Conservation (phyloP, 1,139 yeast species). For the Geotrichum carabidarum region DNA sequence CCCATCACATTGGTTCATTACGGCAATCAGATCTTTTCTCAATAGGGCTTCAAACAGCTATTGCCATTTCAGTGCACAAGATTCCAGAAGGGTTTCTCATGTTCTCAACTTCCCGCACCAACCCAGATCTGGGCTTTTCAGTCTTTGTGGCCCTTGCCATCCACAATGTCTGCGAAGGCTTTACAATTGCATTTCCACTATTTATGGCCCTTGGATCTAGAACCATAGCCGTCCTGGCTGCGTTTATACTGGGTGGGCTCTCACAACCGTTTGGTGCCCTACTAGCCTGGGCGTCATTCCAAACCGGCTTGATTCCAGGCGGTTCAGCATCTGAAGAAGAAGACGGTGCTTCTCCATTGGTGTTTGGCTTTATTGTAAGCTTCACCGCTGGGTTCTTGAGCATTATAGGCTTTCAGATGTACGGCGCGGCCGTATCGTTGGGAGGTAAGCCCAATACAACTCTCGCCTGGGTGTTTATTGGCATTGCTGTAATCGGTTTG, state of each 20-base stretch:
- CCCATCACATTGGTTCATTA: constrained; percentile 76
- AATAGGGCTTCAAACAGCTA: constrained; percentile 83
- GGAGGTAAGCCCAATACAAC: constrained; percentile 47
- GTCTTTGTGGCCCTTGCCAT: constrained; percentile 79
- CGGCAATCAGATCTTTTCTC: constrained; percentile 71
- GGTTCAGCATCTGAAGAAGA: constrained; percentile 22
- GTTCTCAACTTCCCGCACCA: constrained; percentile 70
- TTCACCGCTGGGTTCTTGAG: constrained; percentile 79
- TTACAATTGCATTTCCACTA: constrained; percentile 86
- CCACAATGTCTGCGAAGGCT: constrained; percentile 92
- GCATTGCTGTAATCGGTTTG: constrained; percentile 32
- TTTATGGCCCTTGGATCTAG: constrained; percentile 66
- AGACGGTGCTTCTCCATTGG: constrained; percentile 16
- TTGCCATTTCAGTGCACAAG: constrained; percentile 85
- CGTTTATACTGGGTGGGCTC: constrained; percentile 69
- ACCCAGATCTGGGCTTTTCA: constrained; percentile 66
- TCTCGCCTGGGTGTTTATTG: constrained; percentile 32
- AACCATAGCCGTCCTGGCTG: constrained; percentile 56
- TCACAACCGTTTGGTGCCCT: constrained; percentile 90
- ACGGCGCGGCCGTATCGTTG: constrained; percentile 66
- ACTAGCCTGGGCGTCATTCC: constrained; percentile 57
- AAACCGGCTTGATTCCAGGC: constrained; percentile 37
- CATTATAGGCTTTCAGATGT: constrained; percentile 80
- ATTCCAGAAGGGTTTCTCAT: constrained; percentile 93
- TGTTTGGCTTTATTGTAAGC: constrained; percentile 61